Conservation (phyloP, 441 rosid species). For the Geranium incanum region DNA sequence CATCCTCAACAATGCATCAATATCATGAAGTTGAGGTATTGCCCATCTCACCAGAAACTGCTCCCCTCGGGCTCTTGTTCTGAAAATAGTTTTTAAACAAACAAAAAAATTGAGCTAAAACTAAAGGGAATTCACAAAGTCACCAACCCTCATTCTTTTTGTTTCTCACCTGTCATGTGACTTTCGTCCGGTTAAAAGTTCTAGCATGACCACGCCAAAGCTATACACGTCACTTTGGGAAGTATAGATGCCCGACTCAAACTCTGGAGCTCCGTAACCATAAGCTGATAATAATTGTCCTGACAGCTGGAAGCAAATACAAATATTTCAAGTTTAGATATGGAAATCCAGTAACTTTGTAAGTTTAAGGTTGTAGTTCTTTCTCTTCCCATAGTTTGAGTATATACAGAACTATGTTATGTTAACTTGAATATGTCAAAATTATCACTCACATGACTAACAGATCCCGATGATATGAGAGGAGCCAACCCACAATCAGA, state of each 20-base stretch:
- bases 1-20: conserved; percentile 82
- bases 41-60: conserved; percentile 98
- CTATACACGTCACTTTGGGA: conserved; percentile 81
- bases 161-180: conserved; percentile 61
- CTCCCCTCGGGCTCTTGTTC: conserved; percentile 66
- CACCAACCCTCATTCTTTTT: background rate
- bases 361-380: too few species aligned
- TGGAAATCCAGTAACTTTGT: background rate
- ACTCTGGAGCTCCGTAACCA: conserved; percentile 95
- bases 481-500: conserved; percentile 93
- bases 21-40: conserved; percentile 24
- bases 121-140: background rate
- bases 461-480: conserved; percentile 71
- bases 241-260: conserved; percentile 81
- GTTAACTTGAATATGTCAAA: background rate
- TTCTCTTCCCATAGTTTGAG: background rate
- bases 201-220: conserved; percentile 96
- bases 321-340: conserved; percentile 15
- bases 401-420: background rate
- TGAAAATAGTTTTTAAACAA: conserved; percentile 17
- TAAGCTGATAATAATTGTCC: conserved; percentile 71
- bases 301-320: conserved; percentile 55
- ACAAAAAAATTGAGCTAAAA: background rate
- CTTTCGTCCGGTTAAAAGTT: conserved; percentile 86
- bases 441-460: conserved; percentile 62